Evolutionary conservation across 768 basidiomycete genomes (phyloP).

Genomic region (Tephrocybe sp.): DNA sequence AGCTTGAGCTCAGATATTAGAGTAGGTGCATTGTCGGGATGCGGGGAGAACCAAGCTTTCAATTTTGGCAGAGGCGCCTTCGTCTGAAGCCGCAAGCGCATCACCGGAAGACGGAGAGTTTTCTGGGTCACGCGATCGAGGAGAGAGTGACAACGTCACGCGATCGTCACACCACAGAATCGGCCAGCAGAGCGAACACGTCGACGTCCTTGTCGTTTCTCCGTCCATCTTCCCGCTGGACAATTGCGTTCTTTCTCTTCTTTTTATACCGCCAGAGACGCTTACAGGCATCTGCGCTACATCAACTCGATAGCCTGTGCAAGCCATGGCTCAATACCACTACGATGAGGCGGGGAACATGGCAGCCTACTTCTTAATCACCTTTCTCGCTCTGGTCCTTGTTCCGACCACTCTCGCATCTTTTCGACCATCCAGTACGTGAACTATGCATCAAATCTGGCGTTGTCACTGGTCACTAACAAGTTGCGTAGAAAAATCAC

Average conservation of each 20-base stretch:
- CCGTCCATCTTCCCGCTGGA: not conserved
- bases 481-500: constrained; percentile 30
- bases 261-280: not conserved
- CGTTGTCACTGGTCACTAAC: constrained; percentile 1
- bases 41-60: constrained; percentile 53
- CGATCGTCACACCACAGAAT: constrained; percentile 15
- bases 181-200: constrained; percentile 22
- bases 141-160: constrained; percentile 11
- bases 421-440: constrained; percentile 47
- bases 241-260: not conserved
- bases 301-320: not conserved
- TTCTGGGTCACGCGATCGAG: constrained; percentile 10
- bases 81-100: constrained; percentile 55
- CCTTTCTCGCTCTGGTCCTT: constrained; percentile 82
- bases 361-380: constrained; percentile 90
- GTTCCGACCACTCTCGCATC: constrained; percentile 71
- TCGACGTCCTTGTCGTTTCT: constrained; percentile 14
- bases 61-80: constrained; percentile 45
- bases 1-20: constrained; percentile 39
- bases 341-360: constrained; percentile 86
- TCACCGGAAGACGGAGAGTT: constrained; percentile 17
- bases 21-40: constrained; percentile 18
- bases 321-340: constrained; percentile 70
- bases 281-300: not conserved
- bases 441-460: not conserved